Percentiles rank a stretch among this genome's conserved stretches.
These are phyloP conservation scores for Magnolia officinalis DNA, from an alignment of 164 flowering plant species.

Conservation along the genomic window DNA sequence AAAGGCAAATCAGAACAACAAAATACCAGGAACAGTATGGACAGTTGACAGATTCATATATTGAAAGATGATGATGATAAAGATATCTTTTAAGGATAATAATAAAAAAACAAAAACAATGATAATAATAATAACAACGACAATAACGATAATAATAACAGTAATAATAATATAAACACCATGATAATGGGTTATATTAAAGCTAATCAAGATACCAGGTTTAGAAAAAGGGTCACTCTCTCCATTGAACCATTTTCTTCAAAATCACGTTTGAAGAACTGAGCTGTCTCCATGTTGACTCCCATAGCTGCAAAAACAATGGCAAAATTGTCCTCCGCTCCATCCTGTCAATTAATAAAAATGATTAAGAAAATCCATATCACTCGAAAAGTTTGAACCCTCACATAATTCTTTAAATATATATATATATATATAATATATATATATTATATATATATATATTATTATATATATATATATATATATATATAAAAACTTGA, in stretches of 20 bases:
- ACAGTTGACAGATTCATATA: background rate
- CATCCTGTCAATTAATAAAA: constrained; percentile 43
- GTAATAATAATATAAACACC: background rate
- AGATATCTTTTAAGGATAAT: too few relatives aligned
- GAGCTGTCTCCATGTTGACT: constrained; percentile 99
- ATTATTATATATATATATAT: too few relatives aligned
- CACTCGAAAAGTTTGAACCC: background rate
- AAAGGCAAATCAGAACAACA: constrained; percentile 11
- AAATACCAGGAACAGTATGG: background rate
- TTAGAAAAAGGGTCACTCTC: constrained; percentile 92
- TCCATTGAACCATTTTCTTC: constrained; percentile 99
- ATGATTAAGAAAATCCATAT: background rate
- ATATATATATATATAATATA: too few relatives aligned
- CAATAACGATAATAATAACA: background rate
- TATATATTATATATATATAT: too few relatives aligned
- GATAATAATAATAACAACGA: background rate
- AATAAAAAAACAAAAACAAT: background rate
- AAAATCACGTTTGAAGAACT: constrained; percentile 98
- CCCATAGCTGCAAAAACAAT: constrained; percentile 99
- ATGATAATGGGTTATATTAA: background rate
- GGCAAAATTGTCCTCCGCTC: constrained; percentile 93
- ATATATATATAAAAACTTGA: too few relatives aligned
- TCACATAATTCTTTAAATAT: background rate
- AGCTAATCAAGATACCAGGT: constrained; percentile 49
- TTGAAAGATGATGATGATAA: too few relatives aligned